A percentile compares a stretch with the other conserved stretches of the same genome.
Evolutionary conservation across 495 filamentous ascomycete species (phyloP).

Genomic region (Penicillium arizonense): DNA sequence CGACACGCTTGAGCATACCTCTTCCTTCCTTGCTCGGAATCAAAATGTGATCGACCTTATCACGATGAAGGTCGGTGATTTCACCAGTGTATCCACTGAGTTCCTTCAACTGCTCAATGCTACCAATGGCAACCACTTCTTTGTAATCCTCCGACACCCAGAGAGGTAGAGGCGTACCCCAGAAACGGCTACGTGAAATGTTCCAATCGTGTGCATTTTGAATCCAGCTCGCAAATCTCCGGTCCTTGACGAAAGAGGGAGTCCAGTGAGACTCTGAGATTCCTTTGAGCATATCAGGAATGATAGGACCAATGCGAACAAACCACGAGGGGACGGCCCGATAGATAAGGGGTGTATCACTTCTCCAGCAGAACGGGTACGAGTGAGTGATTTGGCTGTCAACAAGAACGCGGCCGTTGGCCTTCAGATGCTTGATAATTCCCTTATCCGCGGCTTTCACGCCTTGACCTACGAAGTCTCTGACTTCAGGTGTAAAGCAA

Average conservation of each 20-base stretch:
- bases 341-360: constrained; percentile 93
- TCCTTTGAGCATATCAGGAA: constrained; percentile 86
- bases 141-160: constrained; percentile 89
- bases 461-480: constrained; percentile 83
- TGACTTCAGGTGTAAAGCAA: constrained; percentile 74
- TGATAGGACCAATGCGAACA: constrained; percentile 78
- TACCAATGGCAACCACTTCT: constrained; percentile 86
- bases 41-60: constrained; percentile 94
- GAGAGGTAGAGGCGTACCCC: constrained; percentile 92
- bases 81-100: constrained; percentile 84
- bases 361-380: constrained; percentile 94
- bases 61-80: constrained; percentile 86
- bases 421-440: constrained; percentile 90
- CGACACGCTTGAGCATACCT: constrained; percentile 74
- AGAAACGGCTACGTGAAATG: constrained; percentile 92
- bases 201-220: constrained; percentile 96
- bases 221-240: constrained; percentile 84
- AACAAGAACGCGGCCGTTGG: constrained; percentile 74
- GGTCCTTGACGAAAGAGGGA: constrained; percentile 87
- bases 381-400: constrained; percentile 91
- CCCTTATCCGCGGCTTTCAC: constrained; percentile 94
- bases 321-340: constrained; percentile 96
- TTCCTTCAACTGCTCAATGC: constrained; percentile 79
- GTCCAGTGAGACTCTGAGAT: constrained; percentile 95
- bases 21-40: constrained; percentile 92